Percentiles rank a stretch among this genome's conserved stretches.
These are phyloP conservation scores for Heimioporus sp. DNA, from an alignment of 768 basidiomycete genomes.

Conservation along the genomic window DNA sequence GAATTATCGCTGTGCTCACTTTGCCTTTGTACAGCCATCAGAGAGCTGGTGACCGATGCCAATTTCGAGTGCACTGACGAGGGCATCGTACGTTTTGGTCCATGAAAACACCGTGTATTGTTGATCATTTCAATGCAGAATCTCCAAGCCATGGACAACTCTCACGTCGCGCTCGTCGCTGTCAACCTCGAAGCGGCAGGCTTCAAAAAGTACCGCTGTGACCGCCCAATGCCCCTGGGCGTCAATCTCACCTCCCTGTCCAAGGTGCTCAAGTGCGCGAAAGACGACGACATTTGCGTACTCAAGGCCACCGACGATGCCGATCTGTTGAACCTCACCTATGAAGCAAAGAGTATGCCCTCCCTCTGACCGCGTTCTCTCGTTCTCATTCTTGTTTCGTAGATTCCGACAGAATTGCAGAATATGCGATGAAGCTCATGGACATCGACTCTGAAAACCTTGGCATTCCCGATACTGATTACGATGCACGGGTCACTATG, in stretches of 20 bases:
- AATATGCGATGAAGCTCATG: constrained; percentile 99
- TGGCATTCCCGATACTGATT: constrained; percentile 95
- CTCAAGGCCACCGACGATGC: constrained; percentile 90
- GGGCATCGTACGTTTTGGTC: constrained; percentile 62
- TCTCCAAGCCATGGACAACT: constrained; percentile 99
- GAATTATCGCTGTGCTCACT: background rate
- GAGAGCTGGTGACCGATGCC: constrained; percentile 95
- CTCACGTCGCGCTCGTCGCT: constrained; percentile 95
- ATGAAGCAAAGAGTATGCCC: constrained; percentile 82
- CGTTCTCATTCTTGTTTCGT: background rate
- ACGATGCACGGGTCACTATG: constrained; percentile 91
- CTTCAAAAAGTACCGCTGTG: constrained; percentile 89
- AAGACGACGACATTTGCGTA: constrained; percentile 90
- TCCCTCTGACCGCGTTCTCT: background rate
- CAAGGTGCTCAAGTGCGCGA: constrained; percentile 96
- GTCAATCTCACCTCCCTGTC: constrained; percentile 85
- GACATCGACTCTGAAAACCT: constrained; percentile 96
- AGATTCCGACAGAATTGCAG: constrained; percentile 93
- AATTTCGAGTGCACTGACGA: constrained; percentile 98
- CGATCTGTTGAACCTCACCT: constrained; percentile 83
- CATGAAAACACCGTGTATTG: background rate
- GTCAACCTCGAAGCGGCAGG: constrained; percentile 77
- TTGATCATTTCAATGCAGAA: constrained; percentile 39
- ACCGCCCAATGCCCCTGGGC: constrained; percentile 90
- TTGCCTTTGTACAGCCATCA: constrained; percentile 65